Percentiles rank a stretch among this genome's conserved stretches.
Conservation (phyloP, 768 basidiomycete species). For the Tephrocybe sp. region DNA sequence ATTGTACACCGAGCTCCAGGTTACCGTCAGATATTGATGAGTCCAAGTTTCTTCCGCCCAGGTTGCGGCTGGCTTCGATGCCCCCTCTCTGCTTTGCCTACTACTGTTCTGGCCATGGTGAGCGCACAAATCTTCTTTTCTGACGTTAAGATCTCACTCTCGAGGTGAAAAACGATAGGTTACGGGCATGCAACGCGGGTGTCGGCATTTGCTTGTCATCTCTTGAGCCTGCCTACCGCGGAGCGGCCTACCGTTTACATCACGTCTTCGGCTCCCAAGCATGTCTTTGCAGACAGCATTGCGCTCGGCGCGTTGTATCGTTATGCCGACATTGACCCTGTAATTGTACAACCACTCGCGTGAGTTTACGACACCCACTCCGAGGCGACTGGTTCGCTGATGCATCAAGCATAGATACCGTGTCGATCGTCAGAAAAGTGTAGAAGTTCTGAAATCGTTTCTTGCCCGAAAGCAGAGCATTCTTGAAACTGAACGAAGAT, state of each 20-base stretch:
- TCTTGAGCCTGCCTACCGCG: slow-evolving; percentile 43
- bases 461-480: slow-evolving; percentile 51
- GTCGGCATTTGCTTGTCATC: slow-evolving; percentile 64
- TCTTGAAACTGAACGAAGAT: slow-evolving; percentile 51
- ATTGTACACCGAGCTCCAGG: no score
- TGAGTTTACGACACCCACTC: slow-evolving; percentile 34
- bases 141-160: background rate
- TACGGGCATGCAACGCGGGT: slow-evolving; percentile 85
- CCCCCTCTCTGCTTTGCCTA: slow-evolving; percentile 49
- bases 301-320: slow-evolving; percentile 64
- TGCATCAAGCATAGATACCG: slow-evolving; percentile 46
- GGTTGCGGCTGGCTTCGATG: slow-evolving; percentile 15
- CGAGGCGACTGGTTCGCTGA: slow-evolving; percentile 2
- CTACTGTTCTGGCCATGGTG: slow-evolving; percentile 77
- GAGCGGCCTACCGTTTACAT: slow-evolving; percentile 53
- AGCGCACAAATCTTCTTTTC: slow-evolving; percentile 14
- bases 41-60: slow-evolving; percentile 4
- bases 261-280: slow-evolving; percentile 70
- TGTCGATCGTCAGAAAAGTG: slow-evolving; percentile 70
- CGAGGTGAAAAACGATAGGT: no score
- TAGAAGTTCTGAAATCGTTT: slow-evolving; percentile 59
- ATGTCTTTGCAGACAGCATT: slow-evolving; percentile 66
- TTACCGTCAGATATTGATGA: slow-evolving; percentile 2
- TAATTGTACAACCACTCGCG: slow-evolving; percentile 80
- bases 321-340: slow-evolving; percentile 72